A percentile compares a stretch with the other conserved stretches of the same genome.
Evolutionary conservation across 257 asterid species (phyloP).

Genomic region (Przewalskia tangutica): DNA sequence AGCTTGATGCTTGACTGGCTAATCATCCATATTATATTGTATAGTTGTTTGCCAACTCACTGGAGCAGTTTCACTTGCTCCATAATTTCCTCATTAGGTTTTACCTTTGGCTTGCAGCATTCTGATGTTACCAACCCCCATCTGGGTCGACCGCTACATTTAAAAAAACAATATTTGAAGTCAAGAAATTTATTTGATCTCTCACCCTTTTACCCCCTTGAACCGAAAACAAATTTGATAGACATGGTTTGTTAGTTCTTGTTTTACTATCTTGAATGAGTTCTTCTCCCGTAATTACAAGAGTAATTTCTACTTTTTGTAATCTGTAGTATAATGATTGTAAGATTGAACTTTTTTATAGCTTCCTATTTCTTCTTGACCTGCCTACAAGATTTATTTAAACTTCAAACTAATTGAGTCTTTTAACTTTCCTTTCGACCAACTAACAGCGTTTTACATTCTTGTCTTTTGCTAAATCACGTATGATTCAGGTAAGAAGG

Average conservation of each 20-base stretch:
- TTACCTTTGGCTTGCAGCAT: background rate
- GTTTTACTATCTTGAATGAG: background rate
- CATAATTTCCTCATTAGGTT: background rate
- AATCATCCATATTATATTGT: background rate
- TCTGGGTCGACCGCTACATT: background rate
- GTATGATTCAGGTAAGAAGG: slow-evolving; percentile 66
- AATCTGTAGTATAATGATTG: background rate
- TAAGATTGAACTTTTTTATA: background rate
- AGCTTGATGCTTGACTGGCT: background rate
- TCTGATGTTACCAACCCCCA: background rate
- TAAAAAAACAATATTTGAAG: background rate
- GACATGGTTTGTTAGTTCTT: background rate
- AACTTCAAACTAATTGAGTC: background rate
- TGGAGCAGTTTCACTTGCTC: background rate
- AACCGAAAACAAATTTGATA: background rate
- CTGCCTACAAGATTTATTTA: background rate
- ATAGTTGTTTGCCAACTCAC: background rate
- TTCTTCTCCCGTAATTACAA: background rate
- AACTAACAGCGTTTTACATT: background rate
- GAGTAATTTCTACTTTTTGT: background rate
- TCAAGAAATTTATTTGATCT: background rate
- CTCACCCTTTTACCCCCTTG: background rate
- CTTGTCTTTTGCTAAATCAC: background rate
- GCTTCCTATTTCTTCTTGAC: background rate
- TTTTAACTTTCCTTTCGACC: background rate